Evolutionary conservation across 257 asterid species (phyloP).

Genomic region (Anisodus tanguticus): DNA sequence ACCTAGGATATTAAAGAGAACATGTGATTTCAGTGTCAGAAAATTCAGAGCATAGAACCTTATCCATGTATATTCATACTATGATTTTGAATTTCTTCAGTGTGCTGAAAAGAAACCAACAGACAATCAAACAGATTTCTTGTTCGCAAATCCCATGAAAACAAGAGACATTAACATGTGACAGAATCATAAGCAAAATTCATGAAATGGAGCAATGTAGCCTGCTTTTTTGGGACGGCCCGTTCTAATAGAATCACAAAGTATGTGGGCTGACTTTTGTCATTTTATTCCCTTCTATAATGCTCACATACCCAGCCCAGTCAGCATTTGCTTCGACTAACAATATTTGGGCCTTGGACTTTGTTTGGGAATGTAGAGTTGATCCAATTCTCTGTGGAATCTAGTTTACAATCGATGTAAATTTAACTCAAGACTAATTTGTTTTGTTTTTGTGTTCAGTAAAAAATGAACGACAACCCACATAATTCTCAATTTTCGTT

Average conservation of each 20-base stretch:
- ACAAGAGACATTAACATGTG: slow-evolving; percentile 51
- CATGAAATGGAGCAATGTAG: slow-evolving; percentile 4
- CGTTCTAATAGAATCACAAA: neutral
- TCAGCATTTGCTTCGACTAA: neutral
- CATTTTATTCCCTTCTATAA: no score
- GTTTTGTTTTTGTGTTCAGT: neutral
- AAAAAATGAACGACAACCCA: no score
- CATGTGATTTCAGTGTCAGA: slow-evolving; percentile 20
- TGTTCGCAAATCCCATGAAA: neutral
- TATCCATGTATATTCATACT: neutral
- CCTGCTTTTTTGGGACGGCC: neutral
- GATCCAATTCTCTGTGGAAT: neutral
- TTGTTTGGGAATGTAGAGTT: neutral
- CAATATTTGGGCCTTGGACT: neutral
- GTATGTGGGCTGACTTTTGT: no score
- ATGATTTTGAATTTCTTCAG: neutral
- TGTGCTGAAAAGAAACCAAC: neutral
- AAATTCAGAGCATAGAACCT: slow-evolving; percentile 16
- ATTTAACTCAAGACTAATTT: neutral
- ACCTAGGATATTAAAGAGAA: neutral
- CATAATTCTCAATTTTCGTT: no score
- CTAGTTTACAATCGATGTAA: neutral
- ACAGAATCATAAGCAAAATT: neutral
- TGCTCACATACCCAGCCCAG: no score
- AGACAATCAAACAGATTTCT: slow-evolving; percentile 22